Evolutionary conservation across 768 basidiomycete genomes (phyloP).

Genomic region (Hypsizygus marmoreus): DNA sequence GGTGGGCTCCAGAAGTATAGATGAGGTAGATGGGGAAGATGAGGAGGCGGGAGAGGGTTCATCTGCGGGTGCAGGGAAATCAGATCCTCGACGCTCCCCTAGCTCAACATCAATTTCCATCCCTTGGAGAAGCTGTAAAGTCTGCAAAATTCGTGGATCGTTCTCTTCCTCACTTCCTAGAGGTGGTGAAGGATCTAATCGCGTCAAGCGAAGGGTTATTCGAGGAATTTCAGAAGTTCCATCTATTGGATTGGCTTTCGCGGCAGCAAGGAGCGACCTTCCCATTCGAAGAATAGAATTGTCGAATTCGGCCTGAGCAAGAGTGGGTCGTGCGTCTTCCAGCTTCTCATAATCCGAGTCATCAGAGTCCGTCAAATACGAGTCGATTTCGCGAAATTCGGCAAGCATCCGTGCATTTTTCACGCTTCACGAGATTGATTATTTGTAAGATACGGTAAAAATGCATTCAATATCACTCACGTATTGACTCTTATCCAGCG

Average conservation of each 20-base stretch:
- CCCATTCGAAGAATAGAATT: constrained; percentile 78
- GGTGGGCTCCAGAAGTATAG: constrained; percentile 50
- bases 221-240: constrained; percentile 39
- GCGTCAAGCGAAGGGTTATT: constrained; percentile 68
- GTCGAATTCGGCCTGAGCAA: constrained; percentile 57
- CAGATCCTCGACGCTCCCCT: constrained; percentile 49
- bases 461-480: constrained; percentile 44
- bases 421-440: no score
- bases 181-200: constrained; percentile 51
- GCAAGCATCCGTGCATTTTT: constrained; percentile 76
- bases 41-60: constrained; percentile 14
- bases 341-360: constrained; percentile 56
- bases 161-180: constrained; percentile 25
- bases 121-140: constrained; percentile 51
- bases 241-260: constrained; percentile 55
- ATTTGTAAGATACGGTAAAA: background rate
- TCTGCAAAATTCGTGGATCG: constrained; percentile 63
- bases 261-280: constrained; percentile 64
- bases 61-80: constrained; percentile 18
- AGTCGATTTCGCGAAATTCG: constrained; percentile 85
- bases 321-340: constrained; percentile 44
- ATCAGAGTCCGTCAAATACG: constrained; percentile 66
- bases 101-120: constrained; percentile 71
- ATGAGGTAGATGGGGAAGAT: constrained; percentile 11
- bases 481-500: constrained; percentile 88